A percentile compares a stretch with the other conserved stretches of the same genome.
Evolutionary conservation across 805 yeast species (phyloP).

Genomic region (Candida sakaeoensis): DNA sequence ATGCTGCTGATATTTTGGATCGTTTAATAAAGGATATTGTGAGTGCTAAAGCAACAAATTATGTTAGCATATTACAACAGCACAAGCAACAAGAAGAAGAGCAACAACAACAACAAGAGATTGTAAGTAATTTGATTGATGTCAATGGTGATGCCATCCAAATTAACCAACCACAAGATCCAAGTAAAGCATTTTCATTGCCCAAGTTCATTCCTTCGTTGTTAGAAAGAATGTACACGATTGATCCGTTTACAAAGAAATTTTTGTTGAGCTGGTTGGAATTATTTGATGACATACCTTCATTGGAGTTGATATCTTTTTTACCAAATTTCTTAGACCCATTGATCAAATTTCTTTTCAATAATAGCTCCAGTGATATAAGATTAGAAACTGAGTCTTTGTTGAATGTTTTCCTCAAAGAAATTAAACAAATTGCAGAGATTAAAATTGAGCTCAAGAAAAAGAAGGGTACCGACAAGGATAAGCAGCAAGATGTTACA

Average conservation of each 20-base stretch:
- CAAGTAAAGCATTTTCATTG: conserved; percentile 71
- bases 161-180: conserved; percentile 54
- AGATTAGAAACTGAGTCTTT: conserved; percentile 80
- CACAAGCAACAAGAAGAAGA: conserved; percentile 36
- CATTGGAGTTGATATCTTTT: conserved; percentile 79
- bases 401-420: conserved; percentile 70
- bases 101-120: conserved; percentile 25
- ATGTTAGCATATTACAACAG: conserved; percentile 67
- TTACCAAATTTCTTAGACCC: conserved; percentile 89
- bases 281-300: conserved; percentile 89
- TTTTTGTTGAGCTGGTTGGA: conserved; percentile 93
- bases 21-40: conserved; percentile 90
- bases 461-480: neutral
- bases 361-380: conserved; percentile 83
- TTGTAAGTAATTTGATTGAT: conserved; percentile 44
- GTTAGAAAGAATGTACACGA: conserved; percentile 85
- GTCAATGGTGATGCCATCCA: conserved; percentile 58
- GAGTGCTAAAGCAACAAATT: conserved; percentile 87
- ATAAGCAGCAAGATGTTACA: conserved; percentile 5
- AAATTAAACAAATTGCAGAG: conserved; percentile 71
- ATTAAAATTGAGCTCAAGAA: conserved; percentile 44
- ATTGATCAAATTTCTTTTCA: conserved; percentile 65
- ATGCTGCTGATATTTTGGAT: conserved; percentile 92
- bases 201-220: conserved; percentile 88
- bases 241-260: conserved; percentile 88